Evolutionary conservation across 768 basidiomycete species (phyloP).

Genomic region (Hysterangium stoloniferum): DNA sequence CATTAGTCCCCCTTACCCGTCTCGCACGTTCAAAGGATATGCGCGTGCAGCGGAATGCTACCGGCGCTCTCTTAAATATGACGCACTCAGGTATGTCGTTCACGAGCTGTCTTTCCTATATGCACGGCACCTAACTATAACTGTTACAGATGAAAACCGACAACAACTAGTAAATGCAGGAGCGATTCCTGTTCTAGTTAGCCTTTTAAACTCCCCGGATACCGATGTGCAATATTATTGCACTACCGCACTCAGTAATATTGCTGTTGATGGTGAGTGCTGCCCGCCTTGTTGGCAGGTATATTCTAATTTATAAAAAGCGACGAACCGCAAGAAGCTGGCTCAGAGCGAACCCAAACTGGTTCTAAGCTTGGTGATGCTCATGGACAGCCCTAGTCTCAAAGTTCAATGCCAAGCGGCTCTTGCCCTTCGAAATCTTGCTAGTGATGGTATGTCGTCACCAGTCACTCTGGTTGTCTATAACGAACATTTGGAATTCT

Average conservation of each 20-base stretch:
- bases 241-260: conserved; percentile 96
- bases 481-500: not conserved
- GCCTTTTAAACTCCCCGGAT: conserved; percentile 87
- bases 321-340: conserved; percentile 86
- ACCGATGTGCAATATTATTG: conserved; percentile 99
- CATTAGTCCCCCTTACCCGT: conserved; percentile 93
- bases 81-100: conserved; percentile 79
- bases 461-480: not conserved
- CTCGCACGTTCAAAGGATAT: conserved; percentile 97
- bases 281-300: conserved; percentile 2
- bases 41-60: conserved; percentile 98
- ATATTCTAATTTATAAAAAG: conserved; percentile 28
- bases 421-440: conserved; percentile 89
- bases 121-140: not conserved
- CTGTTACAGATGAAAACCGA: conserved; percentile 88
- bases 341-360: conserved; percentile 91
- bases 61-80: conserved; percentile 97
- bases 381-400: conserved; percentile 96
- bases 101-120: not conserved
- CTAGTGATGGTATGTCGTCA: conserved; percentile 74
- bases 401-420: conserved; percentile 99
- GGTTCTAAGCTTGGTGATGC: conserved; percentile 83
- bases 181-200: conserved; percentile 94
- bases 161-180: conserved; percentile 98
- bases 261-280: conserved; percentile 91